Conservation (phyloP, 495 filamentous ascomycete genomes). For the Thozetella sp. region DNA sequence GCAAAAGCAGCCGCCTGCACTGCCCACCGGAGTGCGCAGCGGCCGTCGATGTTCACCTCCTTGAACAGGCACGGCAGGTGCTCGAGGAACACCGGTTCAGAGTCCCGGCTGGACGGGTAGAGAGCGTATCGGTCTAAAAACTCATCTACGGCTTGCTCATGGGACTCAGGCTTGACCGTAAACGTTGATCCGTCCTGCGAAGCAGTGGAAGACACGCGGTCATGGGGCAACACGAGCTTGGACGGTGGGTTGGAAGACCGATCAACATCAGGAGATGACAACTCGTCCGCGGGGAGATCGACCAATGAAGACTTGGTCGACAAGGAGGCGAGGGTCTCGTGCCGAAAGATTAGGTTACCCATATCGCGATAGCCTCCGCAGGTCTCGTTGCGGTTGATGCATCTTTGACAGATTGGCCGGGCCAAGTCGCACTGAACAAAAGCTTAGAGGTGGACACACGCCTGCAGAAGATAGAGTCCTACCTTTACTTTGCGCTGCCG, state of each 20-base stretch:
- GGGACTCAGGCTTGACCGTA: too few relatives aligned
- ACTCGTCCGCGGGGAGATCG: background rate
- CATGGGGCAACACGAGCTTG: slow-evolving; percentile 10
- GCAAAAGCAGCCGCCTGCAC: slow-evolving; percentile 31
- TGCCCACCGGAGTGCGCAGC: slow-evolving; percentile 32
- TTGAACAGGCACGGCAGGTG: slow-evolving; percentile 31
- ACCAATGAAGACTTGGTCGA: background rate
- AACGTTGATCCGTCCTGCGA: too few relatives aligned
- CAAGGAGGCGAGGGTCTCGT: slow-evolving; percentile 16
- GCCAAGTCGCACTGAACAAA: slow-evolving; percentile 23
- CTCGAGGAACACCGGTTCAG: slow-evolving; percentile 30
- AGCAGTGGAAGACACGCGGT: too few relatives aligned
- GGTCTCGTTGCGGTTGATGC: slow-evolving; percentile 24
- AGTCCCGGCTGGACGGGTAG: slow-evolving; percentile 31
- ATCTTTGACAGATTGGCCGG: slow-evolving; percentile 26
- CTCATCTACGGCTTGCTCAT: slow-evolving; percentile 21
- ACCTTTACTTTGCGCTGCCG: background rate
- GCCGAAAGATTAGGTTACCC: slow-evolving; percentile 24
- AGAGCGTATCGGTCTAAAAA: slow-evolving; percentile 37
- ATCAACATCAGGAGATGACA: background rate
- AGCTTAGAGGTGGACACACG: background rate
- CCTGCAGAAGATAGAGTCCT: background rate
- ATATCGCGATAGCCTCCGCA: slow-evolving; percentile 33
- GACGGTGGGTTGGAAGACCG: slow-evolving; percentile 9
- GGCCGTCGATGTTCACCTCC: slow-evolving; percentile 29